phyloP scores from a whole-genome alignment of 495 filamentous ascomycete species.

The Neurospora sp. region DNA sequence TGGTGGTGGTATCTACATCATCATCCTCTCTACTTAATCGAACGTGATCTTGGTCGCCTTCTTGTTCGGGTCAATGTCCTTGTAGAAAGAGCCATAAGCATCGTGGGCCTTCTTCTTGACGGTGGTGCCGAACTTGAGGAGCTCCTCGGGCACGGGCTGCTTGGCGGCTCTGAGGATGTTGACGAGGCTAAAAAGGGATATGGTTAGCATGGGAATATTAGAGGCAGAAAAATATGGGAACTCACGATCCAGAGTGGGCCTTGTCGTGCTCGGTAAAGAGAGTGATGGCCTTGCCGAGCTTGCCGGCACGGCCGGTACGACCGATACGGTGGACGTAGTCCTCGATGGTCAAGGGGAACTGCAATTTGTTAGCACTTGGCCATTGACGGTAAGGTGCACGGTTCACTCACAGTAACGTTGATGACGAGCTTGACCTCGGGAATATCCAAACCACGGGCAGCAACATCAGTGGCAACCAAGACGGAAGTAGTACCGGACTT shows the following conservation, averaged over 20 bases:
- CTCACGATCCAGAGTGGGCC: conserved; percentile 70
- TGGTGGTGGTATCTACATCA: neutral
- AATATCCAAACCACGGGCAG: conserved; percentile 90
- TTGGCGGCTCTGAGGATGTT: conserved; percentile 86
- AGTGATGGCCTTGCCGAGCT: conserved; percentile 81
- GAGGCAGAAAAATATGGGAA: too few relatives aligned
- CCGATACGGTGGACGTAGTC: conserved; percentile 98
- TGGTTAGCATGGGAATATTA: neutral
- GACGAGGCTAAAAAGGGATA: conserved; percentile 45
- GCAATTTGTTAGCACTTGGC: conserved; percentile 1
- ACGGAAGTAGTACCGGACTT: conserved; percentile 77
- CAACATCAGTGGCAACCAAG: conserved; percentile 93
- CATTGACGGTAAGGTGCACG: too few relatives aligned
- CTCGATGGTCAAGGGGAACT: conserved; percentile 62
- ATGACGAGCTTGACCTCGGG: conserved; percentile 87
- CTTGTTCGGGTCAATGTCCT: conserved; percentile 67
- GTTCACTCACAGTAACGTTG: conserved; percentile 53
- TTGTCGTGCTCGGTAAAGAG: conserved; percentile 95
- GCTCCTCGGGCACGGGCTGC: conserved; percentile 76
- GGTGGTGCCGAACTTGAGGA: conserved; percentile 92
- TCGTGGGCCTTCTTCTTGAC: conserved; percentile 97
- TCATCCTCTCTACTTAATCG: conserved; percentile 54
- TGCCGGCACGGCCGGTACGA: conserved; percentile 85
- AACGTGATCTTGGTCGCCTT: conserved; percentile 89
- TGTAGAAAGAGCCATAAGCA: conserved; percentile 87